Evolutionary conservation across 495 filamentous ascomycete genomes (phyloP).

Genomic region (Saxophila tyrrhenica): DNA sequence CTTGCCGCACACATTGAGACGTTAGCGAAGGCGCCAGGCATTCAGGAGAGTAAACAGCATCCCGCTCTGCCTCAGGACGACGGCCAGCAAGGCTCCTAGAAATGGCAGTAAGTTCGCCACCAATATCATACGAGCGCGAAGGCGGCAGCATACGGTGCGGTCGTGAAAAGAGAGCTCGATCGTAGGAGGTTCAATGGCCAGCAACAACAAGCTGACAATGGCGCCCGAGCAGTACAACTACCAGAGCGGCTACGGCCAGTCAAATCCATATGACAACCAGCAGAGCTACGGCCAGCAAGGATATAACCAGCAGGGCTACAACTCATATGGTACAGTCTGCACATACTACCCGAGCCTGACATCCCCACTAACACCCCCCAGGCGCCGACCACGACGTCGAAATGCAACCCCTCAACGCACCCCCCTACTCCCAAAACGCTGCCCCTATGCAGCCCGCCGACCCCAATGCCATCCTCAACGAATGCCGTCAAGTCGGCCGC

Average conservation of each 20-base stretch:
- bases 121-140: not conserved
- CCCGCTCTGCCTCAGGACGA: not conserved
- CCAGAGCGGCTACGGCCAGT: constrained; percentile 40
- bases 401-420: constrained; percentile 29
- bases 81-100: not conserved
- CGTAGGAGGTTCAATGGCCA: not conserved
- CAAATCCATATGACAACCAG: constrained; percentile 49
- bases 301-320: constrained; percentile 30
- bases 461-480: constrained; percentile 67
- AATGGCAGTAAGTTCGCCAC: constrained; percentile 1
- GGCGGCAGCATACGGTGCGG: not conserved
- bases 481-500: constrained; percentile 65
- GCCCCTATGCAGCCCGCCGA: constrained; percentile 17
- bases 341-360: not conserved
- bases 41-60: not conserved
- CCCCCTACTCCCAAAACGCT: constrained; percentile 7
- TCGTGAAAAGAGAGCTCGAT: not conserved
- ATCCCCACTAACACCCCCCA: not conserved
- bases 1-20: no score
- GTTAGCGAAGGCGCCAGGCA: not conserved
- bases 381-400: constrained; percentile 23
- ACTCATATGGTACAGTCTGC: constrained; percentile 1
- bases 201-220: constrained; percentile 1
- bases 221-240: constrained; percentile 5
- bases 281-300: constrained; percentile 16